Conservation (phyloP, 2,329 filamentous ascomycete genomes). For the Aspergillus costaricaensis region DNA sequence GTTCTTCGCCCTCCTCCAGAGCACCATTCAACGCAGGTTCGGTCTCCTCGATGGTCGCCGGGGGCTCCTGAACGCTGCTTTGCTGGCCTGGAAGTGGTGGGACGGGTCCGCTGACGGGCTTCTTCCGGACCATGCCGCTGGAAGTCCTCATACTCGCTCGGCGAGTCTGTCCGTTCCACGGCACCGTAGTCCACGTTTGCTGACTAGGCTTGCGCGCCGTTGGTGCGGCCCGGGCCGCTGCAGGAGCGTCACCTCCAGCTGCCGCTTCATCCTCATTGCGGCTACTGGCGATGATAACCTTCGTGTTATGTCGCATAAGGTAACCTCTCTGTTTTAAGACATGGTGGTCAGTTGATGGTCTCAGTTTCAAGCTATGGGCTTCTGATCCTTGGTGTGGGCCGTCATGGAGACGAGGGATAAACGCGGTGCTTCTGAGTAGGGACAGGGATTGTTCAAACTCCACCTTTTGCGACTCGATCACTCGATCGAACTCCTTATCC, state of each 20-base stretch:
- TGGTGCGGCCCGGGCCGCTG: slow-evolving; percentile 53
- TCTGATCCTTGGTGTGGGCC: slow-evolving; percentile 17
- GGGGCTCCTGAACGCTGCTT: slow-evolving; percentile 68
- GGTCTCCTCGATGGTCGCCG: slow-evolving; percentile 70
- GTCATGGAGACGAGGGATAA: slow-evolving; percentile 15
- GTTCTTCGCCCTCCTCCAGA: slow-evolving; percentile 77
- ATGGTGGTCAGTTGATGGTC: slow-evolving; percentile 63
- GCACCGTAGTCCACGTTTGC: slow-evolving; percentile 94
- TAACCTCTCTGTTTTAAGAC: slow-evolving; percentile 84
- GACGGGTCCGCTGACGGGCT: slow-evolving; percentile 62
- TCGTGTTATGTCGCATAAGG: slow-evolving; percentile 97
- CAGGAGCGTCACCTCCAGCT: slow-evolving; percentile 28
- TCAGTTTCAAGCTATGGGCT: neutral
- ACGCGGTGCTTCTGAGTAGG: slow-evolving; percentile 31
- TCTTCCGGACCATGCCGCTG: slow-evolving; percentile 62
- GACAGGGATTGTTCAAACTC: slow-evolving; percentile 54
- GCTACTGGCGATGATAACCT: slow-evolving; percentile 87
- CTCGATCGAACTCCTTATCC: slow-evolving; percentile 88
- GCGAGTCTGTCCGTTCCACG: slow-evolving; percentile 83
- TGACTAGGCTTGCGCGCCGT: slow-evolving; percentile 79
- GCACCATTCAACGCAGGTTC: slow-evolving; percentile 61
- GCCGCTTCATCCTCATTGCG: slow-evolving; percentile 60
- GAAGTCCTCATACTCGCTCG: slow-evolving; percentile 64
- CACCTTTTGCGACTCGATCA: slow-evolving; percentile 98
- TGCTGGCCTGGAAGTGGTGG: slow-evolving; percentile 87